Conservation (phyloP, 192 early-diverging fungal genomes). For the Coemansia sp. region DNA sequence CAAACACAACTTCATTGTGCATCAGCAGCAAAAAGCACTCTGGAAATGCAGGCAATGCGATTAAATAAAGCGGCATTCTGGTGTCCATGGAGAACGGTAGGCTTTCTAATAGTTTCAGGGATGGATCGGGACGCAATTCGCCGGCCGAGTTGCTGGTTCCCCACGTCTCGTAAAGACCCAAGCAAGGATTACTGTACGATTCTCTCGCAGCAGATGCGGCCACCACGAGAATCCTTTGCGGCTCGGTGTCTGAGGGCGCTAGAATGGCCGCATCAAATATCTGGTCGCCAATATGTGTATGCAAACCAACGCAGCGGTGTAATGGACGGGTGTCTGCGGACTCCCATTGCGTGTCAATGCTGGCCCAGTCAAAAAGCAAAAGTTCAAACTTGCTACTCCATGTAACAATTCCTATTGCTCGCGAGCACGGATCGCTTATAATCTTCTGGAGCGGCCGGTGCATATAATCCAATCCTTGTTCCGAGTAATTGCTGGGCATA, state of each 20-base stretch:
- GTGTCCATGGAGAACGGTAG: constrained; percentile 36
- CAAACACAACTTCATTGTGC: constrained; percentile 19
- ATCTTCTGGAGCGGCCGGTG: constrained; percentile 22
- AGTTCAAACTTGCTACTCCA: constrained; percentile 39
- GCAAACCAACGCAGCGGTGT: constrained; percentile 1
- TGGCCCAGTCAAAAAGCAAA: constrained; percentile 12
- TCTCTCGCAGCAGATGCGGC: constrained; percentile 25
- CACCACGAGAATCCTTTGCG: constrained; percentile 31
- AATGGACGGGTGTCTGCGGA: not conserved
- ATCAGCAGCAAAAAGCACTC: constrained; percentile 42
- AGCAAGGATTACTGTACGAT: constrained; percentile 8
- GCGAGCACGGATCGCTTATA: constrained; percentile 23
- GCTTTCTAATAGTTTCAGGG: constrained; percentile 21
- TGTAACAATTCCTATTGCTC: constrained; percentile 28
- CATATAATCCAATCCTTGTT: not conserved
- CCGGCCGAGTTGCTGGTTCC: not conserved
- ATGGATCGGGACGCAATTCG: not conserved
- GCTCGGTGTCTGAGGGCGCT: constrained; percentile 14
- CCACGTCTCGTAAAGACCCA: constrained; percentile 47
- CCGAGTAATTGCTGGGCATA: not conserved
- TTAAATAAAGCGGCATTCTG: constrained; percentile 25
- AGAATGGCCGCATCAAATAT: constrained; percentile 45
- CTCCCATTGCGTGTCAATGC: not conserved
- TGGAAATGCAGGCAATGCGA: constrained; percentile 28
- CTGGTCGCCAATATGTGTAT: constrained; percentile 12